Conservation (phyloP, 139 green algal species). For the Tetraselmis chui region DNA sequence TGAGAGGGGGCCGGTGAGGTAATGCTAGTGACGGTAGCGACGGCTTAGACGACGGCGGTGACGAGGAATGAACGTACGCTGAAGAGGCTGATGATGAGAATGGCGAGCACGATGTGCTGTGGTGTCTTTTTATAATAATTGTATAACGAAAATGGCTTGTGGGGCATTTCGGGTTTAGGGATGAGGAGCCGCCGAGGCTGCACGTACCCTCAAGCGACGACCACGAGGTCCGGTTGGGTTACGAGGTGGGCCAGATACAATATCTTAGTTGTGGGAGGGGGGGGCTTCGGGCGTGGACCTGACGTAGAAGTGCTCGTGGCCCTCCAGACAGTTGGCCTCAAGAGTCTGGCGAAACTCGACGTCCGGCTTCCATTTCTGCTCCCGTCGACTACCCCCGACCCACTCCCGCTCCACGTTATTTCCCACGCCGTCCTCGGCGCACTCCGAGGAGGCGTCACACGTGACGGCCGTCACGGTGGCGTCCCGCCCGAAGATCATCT, state of each 20-base stretch:
- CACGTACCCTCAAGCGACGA: background rate
- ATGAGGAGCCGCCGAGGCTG: background rate
- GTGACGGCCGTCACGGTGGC: background rate
- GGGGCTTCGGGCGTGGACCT: background rate
- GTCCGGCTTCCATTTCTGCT: background rate
- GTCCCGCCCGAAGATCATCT: background rate
- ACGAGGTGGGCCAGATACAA: too few relatives aligned
- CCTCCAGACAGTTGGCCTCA: background rate
- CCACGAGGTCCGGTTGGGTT: too few relatives aligned
- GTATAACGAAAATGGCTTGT: background rate
- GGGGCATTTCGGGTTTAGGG: too few relatives aligned
- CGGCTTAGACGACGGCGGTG: too few relatives aligned
- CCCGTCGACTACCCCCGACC: background rate
- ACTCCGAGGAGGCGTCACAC: too few relatives aligned
- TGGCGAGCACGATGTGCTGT: background rate
- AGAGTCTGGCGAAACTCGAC: background rate
- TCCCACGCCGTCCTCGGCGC: too few relatives aligned
- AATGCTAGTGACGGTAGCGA: too few relatives aligned
- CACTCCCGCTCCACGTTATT: background rate
- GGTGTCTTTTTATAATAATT: background rate
- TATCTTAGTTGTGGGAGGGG: too few relatives aligned
- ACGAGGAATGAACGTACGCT: too few relatives aligned
- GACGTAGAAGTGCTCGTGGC: background rate
- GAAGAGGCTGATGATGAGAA: too few relatives aligned
- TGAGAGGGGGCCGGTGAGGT: too few relatives aligned